Base-by-base conservation (phyloP, 2,329 filamentous ascomycete species). In the Pseudogymnoascus sp. region DNA sequence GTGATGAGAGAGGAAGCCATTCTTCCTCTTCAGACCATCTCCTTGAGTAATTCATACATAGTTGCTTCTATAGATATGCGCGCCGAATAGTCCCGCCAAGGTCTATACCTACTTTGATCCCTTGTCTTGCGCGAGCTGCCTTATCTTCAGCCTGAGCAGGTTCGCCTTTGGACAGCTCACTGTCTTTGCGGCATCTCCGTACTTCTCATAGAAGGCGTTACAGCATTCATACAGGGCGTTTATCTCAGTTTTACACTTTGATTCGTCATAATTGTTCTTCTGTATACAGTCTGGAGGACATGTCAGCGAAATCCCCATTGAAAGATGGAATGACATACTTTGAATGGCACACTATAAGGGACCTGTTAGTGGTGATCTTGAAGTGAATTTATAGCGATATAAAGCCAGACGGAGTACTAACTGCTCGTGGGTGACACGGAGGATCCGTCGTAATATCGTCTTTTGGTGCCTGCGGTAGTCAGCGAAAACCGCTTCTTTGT, bases 191-290 rank as follows among this genome's bases (percentile, higher is more conserved):
- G 85, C 77, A 63, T 95, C 87, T 14, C 94, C 92, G 65, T 90
- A 84, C 63, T 84, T 82, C 69, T 87, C 78, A 76, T 99, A 97
- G 74, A 97, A 96, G 11, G 84, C 83, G 71, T 92, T 87, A 76
- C 94, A 99, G 77, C 94, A 99, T 69, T 94, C 88, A 75, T 97
- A 99, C 23, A 99, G 79, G 2, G 91, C 90, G 73, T 93, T 87
- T 63, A 99, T 83, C 71, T 91, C 80, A 16, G 78, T 75, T 72
- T 88, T 84, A 75, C 94, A 99, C 72, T 87, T 95, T 47, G 85
- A 85, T 76, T 97, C 92, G 65, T 95, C 84, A 78, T 89, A 97
- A 62, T 85, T 86, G 74, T 92, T 92, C 75, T 87, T 93, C 56
- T 84, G 85, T 66, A 99, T 80, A 72, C 94, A 99, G 69, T 87